Evolutionary conservation across 257 asterid genomes (phyloP).

Genomic region (Fraxinus americana): DNA sequence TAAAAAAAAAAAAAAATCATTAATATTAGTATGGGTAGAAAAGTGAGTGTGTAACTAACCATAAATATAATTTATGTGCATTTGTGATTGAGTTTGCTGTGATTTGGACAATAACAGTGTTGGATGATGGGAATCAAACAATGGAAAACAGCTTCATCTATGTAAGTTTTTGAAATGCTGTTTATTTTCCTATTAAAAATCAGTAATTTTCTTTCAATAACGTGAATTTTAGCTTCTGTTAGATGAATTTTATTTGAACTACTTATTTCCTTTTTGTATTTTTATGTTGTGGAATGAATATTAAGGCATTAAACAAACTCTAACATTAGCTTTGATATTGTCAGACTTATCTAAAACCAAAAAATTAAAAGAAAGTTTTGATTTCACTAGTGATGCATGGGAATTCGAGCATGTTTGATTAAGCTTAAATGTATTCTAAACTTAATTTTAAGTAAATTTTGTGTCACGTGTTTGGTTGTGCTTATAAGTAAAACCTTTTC

Average conservation of each 20-base stretch:
- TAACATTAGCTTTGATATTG: background rate
- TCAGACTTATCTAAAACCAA: background rate
- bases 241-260: background rate
- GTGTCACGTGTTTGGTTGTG: background rate
- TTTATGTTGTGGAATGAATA: background rate
- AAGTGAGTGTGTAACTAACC: background rate
- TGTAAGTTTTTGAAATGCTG: conserved; percentile 51
- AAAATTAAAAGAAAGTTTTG: background rate
- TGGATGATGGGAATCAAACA: conserved; percentile 81
- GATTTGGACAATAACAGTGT: conserved; percentile 54
- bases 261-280: conserved; percentile 1
- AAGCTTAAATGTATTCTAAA: background rate
- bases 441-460: background rate
- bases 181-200: background rate
- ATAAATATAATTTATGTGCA: background rate
- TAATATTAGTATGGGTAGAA: background rate
- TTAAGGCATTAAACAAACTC: background rate
- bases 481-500: background rate
- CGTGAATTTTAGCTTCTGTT: background rate
- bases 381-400: background rate
- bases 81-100: background rate
- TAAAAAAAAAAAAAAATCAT: too few species aligned
- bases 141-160: conserved; percentile 95
- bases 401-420: background rate
- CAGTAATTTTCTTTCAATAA: background rate